phyloP scores from a whole-genome alignment of 2,329 filamentous ascomycete genomes.

The Ciborinia camelliae region DNA sequence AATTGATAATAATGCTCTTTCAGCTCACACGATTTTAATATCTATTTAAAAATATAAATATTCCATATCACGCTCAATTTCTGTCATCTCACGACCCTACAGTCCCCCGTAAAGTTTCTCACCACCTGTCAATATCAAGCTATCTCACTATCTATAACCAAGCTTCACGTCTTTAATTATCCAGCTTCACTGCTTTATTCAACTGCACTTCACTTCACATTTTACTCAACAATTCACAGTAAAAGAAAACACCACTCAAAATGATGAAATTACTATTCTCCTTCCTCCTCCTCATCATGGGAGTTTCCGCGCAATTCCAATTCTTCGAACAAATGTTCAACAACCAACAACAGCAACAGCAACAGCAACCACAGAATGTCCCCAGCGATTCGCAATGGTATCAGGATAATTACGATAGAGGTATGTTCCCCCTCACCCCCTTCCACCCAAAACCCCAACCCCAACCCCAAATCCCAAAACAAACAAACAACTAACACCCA shows the following conservation, averaged over 20 bases:
- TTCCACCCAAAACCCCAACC: not conserved
- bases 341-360: slow-evolving; percentile 52
- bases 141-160: not conserved
- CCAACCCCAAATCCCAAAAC: not conserved
- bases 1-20: not conserved
- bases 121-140: slow-evolving; percentile 20
- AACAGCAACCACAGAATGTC: slow-evolving; percentile 66
- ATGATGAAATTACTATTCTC: slow-evolving; percentile 35
- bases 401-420: slow-evolving; percentile 63
- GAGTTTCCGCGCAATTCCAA: slow-evolving; percentile 76
- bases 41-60: not conserved
- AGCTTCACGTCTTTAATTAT: not conserved
- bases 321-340: slow-evolving; percentile 99
- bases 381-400: slow-evolving; percentile 83
- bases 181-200: not conserved
- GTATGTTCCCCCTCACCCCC: slow-evolving; percentile 43
- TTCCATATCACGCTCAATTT: not conserved
- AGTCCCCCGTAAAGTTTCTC: slow-evolving; percentile 15
- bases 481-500: slow-evolving; percentile 1
- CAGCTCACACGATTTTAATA: not conserved
- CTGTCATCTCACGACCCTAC: not conserved
- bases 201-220: not conserved
- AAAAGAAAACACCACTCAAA: not conserved
- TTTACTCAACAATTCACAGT: not conserved
- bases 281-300: slow-evolving; percentile 57